phyloP scores from a whole-genome alignment of 306 rosid genomes.

The Cicer judaicum region DNA sequence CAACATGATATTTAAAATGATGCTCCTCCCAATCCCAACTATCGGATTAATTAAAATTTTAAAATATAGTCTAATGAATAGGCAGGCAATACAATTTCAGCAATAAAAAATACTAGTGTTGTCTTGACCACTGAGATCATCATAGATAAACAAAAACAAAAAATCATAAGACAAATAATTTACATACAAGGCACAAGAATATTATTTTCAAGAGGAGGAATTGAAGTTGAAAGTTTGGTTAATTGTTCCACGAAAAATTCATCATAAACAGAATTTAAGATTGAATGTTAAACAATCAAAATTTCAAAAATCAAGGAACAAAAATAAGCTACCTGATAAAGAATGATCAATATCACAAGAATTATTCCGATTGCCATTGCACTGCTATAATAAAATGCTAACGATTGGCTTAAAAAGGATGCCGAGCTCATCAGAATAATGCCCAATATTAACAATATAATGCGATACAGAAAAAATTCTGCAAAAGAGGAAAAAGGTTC shows the following conservation, averaged over 20 bases:
- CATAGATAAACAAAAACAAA: slow-evolving; percentile 19
- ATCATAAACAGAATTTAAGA: slow-evolving; percentile 16
- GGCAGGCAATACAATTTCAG: slow-evolving; percentile 19
- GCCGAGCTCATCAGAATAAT: slow-evolving; percentile 73
- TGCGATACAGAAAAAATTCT: slow-evolving; percentile 71
- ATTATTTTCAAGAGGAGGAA: background rate
- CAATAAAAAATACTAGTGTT: slow-evolving; percentile 23
- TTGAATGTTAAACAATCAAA: slow-evolving; percentile 8
- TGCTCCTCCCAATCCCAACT: slow-evolving; percentile 21
- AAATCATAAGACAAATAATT: slow-evolving; percentile 26
- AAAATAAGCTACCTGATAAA: slow-evolving; percentile 75
- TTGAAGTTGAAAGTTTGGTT: slow-evolving; percentile 12
- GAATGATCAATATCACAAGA: slow-evolving; percentile 81
- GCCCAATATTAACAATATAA: slow-evolving; percentile 64
- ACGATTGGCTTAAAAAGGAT: slow-evolving; percentile 68
- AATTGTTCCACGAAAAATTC: slow-evolving; percentile 13
- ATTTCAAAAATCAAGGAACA: slow-evolving; percentile 22
- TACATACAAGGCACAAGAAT: slow-evolving; percentile 13
- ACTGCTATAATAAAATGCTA: slow-evolving; percentile 78
- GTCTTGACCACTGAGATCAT: slow-evolving; percentile 26
- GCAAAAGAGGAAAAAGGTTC: slow-evolving; percentile 46
- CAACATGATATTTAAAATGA: slow-evolving; percentile 27
- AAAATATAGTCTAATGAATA: slow-evolving; percentile 24
- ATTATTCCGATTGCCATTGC: slow-evolving; percentile 84
- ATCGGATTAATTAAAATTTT: slow-evolving; percentile 10